Conservation (phyloP, 2,329 filamentous ascomycete species). For the Mariannaea sp. region DNA sequence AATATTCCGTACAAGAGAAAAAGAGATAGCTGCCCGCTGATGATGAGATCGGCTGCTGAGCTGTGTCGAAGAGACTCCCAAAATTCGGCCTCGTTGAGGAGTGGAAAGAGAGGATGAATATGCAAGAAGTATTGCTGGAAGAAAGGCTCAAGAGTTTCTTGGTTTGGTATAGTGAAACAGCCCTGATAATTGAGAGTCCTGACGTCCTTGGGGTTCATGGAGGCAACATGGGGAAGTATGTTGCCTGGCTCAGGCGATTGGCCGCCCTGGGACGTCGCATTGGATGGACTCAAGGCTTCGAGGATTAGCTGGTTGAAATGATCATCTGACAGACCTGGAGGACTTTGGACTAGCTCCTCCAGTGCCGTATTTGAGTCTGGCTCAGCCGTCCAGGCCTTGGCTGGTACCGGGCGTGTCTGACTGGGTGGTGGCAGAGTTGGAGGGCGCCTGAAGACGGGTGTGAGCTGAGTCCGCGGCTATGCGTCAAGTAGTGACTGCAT, state of each 20-base stretch:
- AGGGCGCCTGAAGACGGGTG: conserved; percentile 1
- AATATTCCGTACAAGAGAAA: conserved; percentile 10
- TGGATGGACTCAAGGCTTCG: conserved; percentile 3
- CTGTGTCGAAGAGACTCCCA: conserved; percentile 7
- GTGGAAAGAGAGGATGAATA: conserved; percentile 10
- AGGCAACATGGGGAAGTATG: conserved; percentile 1
- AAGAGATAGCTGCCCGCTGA: conserved; percentile 8
- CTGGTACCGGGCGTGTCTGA: background rate
- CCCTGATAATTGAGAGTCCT: conserved; percentile 6
- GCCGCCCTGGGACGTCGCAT: background rate
- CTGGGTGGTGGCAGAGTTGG: background rate
- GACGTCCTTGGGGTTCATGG: conserved; percentile 3
- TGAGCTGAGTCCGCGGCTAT: background rate
- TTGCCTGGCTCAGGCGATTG: background rate
- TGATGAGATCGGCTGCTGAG: conserved; percentile 5
- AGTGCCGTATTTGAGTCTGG: background rate
- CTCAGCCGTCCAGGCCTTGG: background rate
- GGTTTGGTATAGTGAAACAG: conserved; percentile 12
- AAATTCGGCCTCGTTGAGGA: conserved; percentile 12
- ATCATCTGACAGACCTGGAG: background rate
- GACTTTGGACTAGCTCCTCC: conserved; percentile 1
- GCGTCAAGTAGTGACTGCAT: background rate
- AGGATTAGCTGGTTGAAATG: background rate
- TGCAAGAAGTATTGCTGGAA: conserved; percentile 10
- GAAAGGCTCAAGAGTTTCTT: conserved; percentile 3